Base-by-base conservation (phyloP, 306 rosid species). In the Astragalus glycyphyllos region DNA sequence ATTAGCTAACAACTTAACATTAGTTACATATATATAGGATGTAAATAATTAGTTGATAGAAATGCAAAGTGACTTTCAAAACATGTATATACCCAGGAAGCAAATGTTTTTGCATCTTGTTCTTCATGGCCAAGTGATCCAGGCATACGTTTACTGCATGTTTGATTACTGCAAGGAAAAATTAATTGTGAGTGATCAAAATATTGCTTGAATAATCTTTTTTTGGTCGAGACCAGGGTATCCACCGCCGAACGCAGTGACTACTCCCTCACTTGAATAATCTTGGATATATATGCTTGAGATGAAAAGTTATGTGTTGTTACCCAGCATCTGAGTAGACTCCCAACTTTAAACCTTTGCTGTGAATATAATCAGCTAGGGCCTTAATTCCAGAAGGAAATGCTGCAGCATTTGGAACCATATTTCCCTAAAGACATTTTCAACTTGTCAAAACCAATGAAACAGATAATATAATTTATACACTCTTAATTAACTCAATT, bases 241-340 rank as follows among this genome's bases (percentile, higher is more conserved):
- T n/a, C n/a, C n/a, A n/a, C n/a, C n/a, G n/a, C n/a, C n/a, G n/a
- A n/a, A n/a, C n/a, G n/a, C n/a, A 6, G 38, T 59, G 16, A n/a
- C n/a, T n/a, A n/a, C n/a, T n/a, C n/a, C n/a, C n/a, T n/a, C n/a
- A n/a, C 5, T 77, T 50, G 16, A 29, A 23, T 67, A 57, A 66
- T 5, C 17, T 35, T 11, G 15, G 14, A 1, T 1, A 23, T 64
- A 1, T 1, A 23, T 64, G 12, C 9, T 10, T 0, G 40, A n/a
- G 17, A 59, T 69, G 3, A 26, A 26, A 26, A 26, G 31, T 26
- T 26, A 80, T 38, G 12, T 34, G 16, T 62, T 59, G 8, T 13
- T 82, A 84, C 91, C 96, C 91, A 4, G 96, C 91, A 80, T 86
- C 91, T 16, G 91, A 83, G 58, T 89, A 86, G 11, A 89, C 80